phyloP scores from a whole-genome alignment of 108 stramenopile genomes.

The Phaeodactylum tricornutum region DNA sequence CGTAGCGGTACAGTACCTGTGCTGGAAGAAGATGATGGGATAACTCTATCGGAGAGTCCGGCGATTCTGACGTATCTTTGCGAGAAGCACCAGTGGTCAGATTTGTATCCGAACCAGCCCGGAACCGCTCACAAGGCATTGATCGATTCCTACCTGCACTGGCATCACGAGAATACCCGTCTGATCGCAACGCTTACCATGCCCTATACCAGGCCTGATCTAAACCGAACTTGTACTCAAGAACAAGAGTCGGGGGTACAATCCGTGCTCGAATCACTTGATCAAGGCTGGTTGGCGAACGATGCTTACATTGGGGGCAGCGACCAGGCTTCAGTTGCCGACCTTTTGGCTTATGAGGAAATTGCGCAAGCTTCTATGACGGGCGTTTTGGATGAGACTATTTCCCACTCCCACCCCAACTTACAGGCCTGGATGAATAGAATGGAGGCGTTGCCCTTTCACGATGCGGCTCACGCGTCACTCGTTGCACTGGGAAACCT shows the following conservation, averaged over 20 bases:
- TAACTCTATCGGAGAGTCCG: conserved; percentile 19
- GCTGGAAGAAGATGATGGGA: conserved; percentile 4
- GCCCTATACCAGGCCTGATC: neutral
- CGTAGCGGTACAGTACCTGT: conserved; percentile 14
- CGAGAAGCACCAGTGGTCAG: conserved; percentile 10
- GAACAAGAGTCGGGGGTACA: conserved; percentile 3
- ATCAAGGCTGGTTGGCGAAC: conserved; percentile 13
- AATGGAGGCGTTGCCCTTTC: conserved; percentile 19
- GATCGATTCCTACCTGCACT: conserved; percentile 23
- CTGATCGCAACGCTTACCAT: conserved; percentile 2
- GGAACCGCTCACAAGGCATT: conserved; percentile 11
- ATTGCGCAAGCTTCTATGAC: conserved; percentile 19
- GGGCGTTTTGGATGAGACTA: conserved; percentile 3
- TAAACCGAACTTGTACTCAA: neutral
- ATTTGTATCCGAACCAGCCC: conserved; percentile 9
- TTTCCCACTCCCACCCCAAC: conserved; percentile 2
- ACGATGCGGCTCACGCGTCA: conserved; percentile 18
- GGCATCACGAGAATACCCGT: conserved; percentile 26
- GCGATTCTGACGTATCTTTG: conserved; percentile 32
- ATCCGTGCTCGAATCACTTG: conserved; percentile 3
- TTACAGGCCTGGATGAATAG: conserved; percentile 14
- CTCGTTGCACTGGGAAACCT: conserved; percentile 16
- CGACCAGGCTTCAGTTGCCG: conserved; percentile 25
- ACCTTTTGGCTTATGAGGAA: conserved; percentile 29
- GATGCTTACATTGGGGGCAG: conserved; percentile 11